Conservation (phyloP, 2,329 filamentous ascomycete genomes). For the Ambrosiella xylebori region DNA sequence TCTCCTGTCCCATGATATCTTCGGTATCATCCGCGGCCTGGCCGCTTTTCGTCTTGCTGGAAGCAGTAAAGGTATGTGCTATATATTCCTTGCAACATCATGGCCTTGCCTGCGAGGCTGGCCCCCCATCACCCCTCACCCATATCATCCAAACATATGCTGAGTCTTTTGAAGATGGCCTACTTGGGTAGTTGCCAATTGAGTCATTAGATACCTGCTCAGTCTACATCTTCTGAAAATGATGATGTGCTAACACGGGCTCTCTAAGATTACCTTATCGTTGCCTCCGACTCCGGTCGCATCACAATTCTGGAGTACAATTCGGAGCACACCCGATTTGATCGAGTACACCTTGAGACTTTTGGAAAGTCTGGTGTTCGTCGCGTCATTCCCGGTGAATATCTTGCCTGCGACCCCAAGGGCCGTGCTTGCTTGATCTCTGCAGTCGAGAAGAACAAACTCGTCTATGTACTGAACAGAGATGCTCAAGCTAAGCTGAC, state of each 20-base stretch:
- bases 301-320: constrained; percentile 90
- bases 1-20: constrained; percentile 79
- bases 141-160: constrained; percentile 5
- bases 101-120: not conserved
- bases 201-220: constrained; percentile 3
- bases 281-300: constrained; percentile 87
- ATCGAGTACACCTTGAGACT: constrained; percentile 82
- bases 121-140: not conserved
- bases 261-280: constrained; percentile 73
- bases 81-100: constrained; percentile 13
- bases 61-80: constrained; percentile 78
- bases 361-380: constrained; percentile 95
- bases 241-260: constrained; percentile 17
- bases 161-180: constrained; percentile 10
- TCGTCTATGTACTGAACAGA: constrained; percentile 94
- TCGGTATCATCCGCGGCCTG: constrained; percentile 83
- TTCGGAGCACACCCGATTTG: constrained; percentile 70
- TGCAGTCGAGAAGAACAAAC: constrained; percentile 95
- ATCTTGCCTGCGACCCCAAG: constrained; percentile 87
- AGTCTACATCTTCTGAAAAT: not conserved
- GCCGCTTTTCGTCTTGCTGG: constrained; percentile 83
- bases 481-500: constrained; percentile 88
- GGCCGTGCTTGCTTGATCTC: constrained; percentile 89
- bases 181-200: constrained; percentile 1
- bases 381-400: constrained; percentile 87